Percentiles rank a stretch among this genome's conserved stretches.
Conservation (phyloP, 2,329 filamentous ascomycete genomes). For the Sarocladium kiliense region DNA sequence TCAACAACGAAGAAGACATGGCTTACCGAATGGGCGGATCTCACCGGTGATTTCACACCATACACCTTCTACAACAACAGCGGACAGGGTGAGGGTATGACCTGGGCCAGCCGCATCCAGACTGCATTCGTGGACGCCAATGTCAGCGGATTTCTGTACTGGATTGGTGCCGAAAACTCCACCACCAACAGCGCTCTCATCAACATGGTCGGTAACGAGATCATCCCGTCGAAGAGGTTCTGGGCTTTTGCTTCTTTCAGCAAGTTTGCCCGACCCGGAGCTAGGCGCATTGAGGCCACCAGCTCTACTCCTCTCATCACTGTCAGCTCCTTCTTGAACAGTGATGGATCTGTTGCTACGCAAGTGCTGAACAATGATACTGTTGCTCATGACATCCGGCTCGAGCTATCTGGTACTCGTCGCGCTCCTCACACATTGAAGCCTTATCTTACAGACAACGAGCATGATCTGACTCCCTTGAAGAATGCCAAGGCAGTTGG, state of each 20-base stretch:
- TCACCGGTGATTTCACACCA: background rate
- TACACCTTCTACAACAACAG: conserved; percentile 5
- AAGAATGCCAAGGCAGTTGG: background rate
- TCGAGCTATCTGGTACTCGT: background rate
- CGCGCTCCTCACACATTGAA: background rate
- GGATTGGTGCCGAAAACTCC: background rate
- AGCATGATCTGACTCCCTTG: background rate
- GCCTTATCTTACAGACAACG: background rate
- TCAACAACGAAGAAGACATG: background rate
- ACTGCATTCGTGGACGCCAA: background rate
- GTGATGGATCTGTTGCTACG: background rate
- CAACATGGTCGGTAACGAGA: background rate
- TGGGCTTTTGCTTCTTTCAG: background rate
- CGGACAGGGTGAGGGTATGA: background rate
- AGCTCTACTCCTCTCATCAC: background rate
- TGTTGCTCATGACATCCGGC: background rate
- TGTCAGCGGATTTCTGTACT: background rate
- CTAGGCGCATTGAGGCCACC: background rate
- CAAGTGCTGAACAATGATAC: background rate
- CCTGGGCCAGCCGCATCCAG: background rate
- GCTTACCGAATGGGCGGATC: background rate
- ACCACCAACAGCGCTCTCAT: conserved; percentile 2
- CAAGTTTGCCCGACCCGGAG: background rate
- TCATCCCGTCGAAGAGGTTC: background rate
- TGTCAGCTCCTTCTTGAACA: background rate